Evolutionary conservation across 1,284 basidiomycete species (phyloP), one percentile per base, ranked within the genome.

Genomic region (Erythrobasidium hasegawianum): DNA sequence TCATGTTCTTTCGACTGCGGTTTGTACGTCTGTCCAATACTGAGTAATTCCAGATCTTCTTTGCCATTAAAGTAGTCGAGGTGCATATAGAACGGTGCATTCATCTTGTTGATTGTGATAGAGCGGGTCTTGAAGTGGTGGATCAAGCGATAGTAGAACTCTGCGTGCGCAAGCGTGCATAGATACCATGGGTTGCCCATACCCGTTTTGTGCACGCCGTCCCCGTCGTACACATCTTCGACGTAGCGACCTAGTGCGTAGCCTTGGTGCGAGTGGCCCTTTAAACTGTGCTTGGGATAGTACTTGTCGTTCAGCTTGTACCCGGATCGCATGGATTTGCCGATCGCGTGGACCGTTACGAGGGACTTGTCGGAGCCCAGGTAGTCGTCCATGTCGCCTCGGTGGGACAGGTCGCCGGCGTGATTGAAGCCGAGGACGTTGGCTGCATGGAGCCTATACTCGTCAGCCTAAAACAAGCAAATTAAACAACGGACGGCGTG

Each of bases 171-270:
- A 49, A 76, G 72, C 7, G 78, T 80, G 68, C 77, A 81, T 1
- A 80, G 79, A 69, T 80, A 78, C 66, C 76, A 77, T 47, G 79
- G 75, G 67, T 75, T 77, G 77, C 77, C 79, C 1, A 77, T 77
- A 61, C 78, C 77, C 13, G 74, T 76, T 20, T 64, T 66, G 14
- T 73, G 72, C n/a, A 66, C 72, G 9, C 76, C 75, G 2, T 75
- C 71, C 33, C 79, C 77, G 68, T 80, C 77, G 71, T 81, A 81
- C 4, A 78, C 72, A 71, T 81, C 80, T 72, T 80, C 76, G 9
- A 70, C 71, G 69, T 81, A 82, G 9, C 80, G 72, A 0, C 81
- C 80, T 10, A 81, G 72, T 0, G 78, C 77, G 70, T 77, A 73
- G 9, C 79, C 78, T 49, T 59, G 49, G 39, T 47, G 22, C 14